A percentile compares a stretch with the other conserved stretches of the same genome.
phyloP scores from a whole-genome alignment of 2,329 filamentous ascomycete genomes.

The Sordariomycetes sp. region DNA sequence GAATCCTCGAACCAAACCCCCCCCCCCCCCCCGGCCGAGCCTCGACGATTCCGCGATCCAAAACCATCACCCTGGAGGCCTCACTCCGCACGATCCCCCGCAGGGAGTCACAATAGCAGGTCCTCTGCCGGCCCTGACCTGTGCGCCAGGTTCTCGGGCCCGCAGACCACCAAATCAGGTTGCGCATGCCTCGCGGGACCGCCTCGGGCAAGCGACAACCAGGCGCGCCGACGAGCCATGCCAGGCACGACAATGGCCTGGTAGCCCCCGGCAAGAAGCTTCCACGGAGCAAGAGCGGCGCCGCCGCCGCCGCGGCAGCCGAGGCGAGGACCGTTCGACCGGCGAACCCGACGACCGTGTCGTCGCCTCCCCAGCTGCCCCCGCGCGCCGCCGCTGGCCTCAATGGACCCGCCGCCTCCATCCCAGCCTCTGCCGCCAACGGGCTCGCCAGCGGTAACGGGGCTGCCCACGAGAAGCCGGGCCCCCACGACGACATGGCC shows the following conservation, averaged over 20 bases:
- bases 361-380: slow-evolving; percentile 10
- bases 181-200: slow-evolving; percentile 49
- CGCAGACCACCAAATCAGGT: slow-evolving; percentile 13
- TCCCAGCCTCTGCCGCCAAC: slow-evolving; percentile 13
- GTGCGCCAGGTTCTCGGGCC: slow-evolving; percentile 17
- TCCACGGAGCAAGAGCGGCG: slow-evolving; percentile 27
- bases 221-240: slow-evolving; percentile 46
- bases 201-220: slow-evolving; percentile 48
- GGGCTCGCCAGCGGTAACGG: slow-evolving; percentile 6
- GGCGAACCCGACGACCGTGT: slow-evolving; percentile 4
- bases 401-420: slow-evolving; percentile 11
- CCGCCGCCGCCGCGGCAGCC: slow-evolving; percentile 15
- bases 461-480: not conserved
- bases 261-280: slow-evolving; percentile 41
- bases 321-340: slow-evolving; percentile 10
- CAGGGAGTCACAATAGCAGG: not conserved
- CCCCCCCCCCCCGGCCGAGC: too few relatives aligned
- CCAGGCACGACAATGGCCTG: slow-evolving; percentile 57
- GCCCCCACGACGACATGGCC: slow-evolving; percentile 8
- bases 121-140: slow-evolving; percentile 20
- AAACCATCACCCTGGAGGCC: not conserved
- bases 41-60: not conserved
- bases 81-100: not conserved
- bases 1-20: not conserved
- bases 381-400: slow-evolving; percentile 7